Conservation (phyloP, 2,329 filamentous ascomycete genomes). For the Neophaeococcomyces mojaviensis region DNA sequence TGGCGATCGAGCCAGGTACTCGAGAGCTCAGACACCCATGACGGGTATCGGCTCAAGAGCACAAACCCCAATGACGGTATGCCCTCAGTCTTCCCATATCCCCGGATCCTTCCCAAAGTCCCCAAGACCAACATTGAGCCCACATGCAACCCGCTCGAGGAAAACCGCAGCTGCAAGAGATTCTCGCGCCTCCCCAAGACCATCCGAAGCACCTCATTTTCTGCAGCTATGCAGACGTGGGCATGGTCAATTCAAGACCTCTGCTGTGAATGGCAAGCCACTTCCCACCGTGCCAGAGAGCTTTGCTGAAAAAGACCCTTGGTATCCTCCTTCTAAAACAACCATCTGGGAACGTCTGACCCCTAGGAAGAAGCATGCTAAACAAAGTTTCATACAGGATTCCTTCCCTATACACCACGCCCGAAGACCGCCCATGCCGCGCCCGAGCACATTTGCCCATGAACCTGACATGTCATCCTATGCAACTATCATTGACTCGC, state of each 20-base stretch:
- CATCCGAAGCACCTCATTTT: background rate
- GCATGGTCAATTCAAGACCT: too few species aligned
- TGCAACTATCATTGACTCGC: constrained; percentile 56
- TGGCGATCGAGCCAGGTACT: constrained; percentile 51
- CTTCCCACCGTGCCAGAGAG: constrained; percentile 7
- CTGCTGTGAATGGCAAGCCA: background rate
- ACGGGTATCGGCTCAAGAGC: constrained; percentile 49
- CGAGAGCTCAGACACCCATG: constrained; percentile 63
- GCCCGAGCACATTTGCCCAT: constrained; percentile 64
- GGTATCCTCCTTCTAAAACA: constrained; percentile 26
- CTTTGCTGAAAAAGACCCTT: constrained; percentile 12
- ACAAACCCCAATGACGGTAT: constrained; percentile 39
- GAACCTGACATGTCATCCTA: constrained; percentile 67
- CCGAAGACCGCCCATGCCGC: constrained; percentile 55
- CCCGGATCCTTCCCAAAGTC: constrained; percentile 18
- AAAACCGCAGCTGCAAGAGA: background rate
- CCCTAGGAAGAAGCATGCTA: constrained; percentile 24
- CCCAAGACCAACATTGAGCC: constrained; percentile 1
- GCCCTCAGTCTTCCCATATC: constrained; percentile 30
- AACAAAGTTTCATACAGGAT: constrained; percentile 43
- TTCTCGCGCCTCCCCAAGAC: background rate
- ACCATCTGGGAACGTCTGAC: constrained; percentile 24
- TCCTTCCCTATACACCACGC: constrained; percentile 43
- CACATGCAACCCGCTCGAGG: background rate
- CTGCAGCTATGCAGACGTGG: background rate